Evolutionary conservation across 768 basidiomycete genomes (phyloP).

Genomic region (Cystoderma amianthinum): DNA sequence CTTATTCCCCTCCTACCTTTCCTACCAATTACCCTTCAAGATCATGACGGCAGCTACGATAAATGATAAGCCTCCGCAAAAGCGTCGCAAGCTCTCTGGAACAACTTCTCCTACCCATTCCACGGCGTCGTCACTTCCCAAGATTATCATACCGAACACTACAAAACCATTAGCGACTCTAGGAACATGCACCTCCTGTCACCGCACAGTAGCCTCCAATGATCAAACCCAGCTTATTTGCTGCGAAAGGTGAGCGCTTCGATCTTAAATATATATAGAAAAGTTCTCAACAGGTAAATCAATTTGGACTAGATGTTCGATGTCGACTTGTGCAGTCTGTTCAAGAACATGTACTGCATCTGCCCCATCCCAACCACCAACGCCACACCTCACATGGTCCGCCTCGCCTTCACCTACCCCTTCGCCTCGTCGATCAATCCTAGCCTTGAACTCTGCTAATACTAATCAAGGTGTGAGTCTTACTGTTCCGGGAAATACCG

Average conservation of each 20-base stretch:
- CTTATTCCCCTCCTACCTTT: not conserved
- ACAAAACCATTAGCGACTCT: constrained; percentile 1
- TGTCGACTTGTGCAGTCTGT: constrained; percentile 35
- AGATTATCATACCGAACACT: not conserved
- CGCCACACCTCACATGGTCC: constrained; percentile 30
- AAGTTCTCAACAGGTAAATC: not conserved
- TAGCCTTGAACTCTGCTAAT: constrained; percentile 19
- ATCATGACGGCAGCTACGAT: constrained; percentile 5
- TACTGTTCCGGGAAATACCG: not conserved
- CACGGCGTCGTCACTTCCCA: constrained; percentile 2
- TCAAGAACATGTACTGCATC: constrained; percentile 35
- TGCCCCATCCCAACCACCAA: constrained; percentile 26
- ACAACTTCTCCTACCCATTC: not conserved
- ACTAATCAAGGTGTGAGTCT: constrained; percentile 12
- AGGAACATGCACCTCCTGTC: constrained; percentile 18
- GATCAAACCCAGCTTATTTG: constrained; percentile 13
- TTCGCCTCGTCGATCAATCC: constrained; percentile 21
- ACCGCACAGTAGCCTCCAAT: constrained; percentile 14
- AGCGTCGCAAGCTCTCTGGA: constrained; percentile 17
- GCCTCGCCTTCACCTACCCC: constrained; percentile 19
- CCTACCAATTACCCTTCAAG: too few relatives aligned
- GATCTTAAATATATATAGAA: not conserved
- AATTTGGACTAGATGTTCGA: constrained; percentile 23
- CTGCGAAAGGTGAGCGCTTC: constrained; percentile 17
- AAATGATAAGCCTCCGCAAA: constrained; percentile 15